phyloP scores from a whole-genome alignment of 257 asterid genomes.

The Datura wrightii region DNA sequence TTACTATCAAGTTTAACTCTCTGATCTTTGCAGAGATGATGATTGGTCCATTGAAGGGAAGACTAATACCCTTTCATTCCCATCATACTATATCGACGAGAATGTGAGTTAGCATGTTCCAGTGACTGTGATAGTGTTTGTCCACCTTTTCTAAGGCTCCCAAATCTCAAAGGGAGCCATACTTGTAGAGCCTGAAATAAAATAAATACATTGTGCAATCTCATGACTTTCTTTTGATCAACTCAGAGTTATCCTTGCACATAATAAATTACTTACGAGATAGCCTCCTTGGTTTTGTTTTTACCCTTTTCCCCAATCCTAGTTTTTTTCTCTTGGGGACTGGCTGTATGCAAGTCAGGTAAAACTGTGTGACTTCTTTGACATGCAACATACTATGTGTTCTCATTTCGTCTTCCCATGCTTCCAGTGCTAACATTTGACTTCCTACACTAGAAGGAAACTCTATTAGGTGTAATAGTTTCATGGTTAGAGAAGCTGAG shows the following conservation, averaged over 20 bases:
- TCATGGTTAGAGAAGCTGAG: not conserved
- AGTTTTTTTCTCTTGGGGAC: not conserved
- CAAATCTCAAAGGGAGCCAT: conserved; percentile 16
- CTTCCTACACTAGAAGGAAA: not conserved
- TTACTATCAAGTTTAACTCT: conserved; percentile 31
- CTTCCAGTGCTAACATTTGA: conserved; percentile 24
- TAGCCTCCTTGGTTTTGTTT: not conserved
- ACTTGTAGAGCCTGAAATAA: not conserved
- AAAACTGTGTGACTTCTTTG: not conserved
- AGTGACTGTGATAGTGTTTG: not conserved
- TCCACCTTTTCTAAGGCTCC: not conserved
- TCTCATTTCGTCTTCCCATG: not conserved
- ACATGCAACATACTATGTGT: conserved; percentile 8
- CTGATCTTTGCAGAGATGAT: conserved; percentile 75
- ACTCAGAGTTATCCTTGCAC: not conserved
- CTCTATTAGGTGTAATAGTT: conserved; percentile 3
- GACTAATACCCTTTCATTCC: conserved; percentile 83
- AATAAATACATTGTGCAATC: conserved; percentile 11
- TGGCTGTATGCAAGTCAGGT: not conserved
- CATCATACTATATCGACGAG: conserved; percentile 97
- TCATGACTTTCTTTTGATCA: conserved; percentile 13
- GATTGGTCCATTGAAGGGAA: conserved; percentile 92
- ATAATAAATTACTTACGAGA: conserved; percentile 21
- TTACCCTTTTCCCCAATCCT: not conserved
- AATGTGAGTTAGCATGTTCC: conserved; percentile 65